These are phyloP conservation scores for Fibroporia radiculosa DNA, from an alignment of 768 basidiomycete genomes.

Conservation along the genomic window DNA sequence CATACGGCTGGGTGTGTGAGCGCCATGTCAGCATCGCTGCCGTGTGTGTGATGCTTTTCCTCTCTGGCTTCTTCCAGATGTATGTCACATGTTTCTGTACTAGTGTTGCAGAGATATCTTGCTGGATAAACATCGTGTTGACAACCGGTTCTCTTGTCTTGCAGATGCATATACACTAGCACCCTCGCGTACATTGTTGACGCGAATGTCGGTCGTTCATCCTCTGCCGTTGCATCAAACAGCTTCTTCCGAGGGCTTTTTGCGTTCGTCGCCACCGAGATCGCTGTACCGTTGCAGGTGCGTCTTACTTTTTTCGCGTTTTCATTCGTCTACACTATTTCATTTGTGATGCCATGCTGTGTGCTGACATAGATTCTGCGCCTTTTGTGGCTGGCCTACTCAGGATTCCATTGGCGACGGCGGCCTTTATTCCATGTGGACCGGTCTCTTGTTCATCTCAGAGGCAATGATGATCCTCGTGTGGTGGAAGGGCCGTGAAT, in stretches of 20 bases:
- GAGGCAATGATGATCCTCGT: constrained; percentile 55
- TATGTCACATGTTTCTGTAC: constrained; percentile 25
- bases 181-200: constrained; percentile 84
- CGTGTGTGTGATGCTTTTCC: constrained; percentile 64
- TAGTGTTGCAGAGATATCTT: not conserved
- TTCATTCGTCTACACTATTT: too few species aligned
- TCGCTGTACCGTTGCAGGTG: constrained; percentile 57
- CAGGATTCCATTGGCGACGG: constrained; percentile 73
- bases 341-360: not conserved
- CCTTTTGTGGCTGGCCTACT: not conserved
- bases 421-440: constrained; percentile 66
- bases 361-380: not conserved
- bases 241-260: constrained; percentile 64
- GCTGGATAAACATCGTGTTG: not conserved
- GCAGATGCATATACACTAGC: constrained; percentile 53
- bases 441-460: constrained; percentile 42
- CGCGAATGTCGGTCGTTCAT: constrained; percentile 74
- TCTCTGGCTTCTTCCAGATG: constrained; percentile 70
- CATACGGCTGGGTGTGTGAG: constrained; percentile 70
- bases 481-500: constrained; percentile 46
- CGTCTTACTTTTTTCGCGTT: too few species aligned
- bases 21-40: constrained; percentile 56
- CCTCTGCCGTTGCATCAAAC: constrained; percentile 69
- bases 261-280: constrained; percentile 64
- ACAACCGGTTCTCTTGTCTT: not conserved